phyloP scores from a whole-genome alignment of 73 alveolate species.

The Loxodes magnus region DNA sequence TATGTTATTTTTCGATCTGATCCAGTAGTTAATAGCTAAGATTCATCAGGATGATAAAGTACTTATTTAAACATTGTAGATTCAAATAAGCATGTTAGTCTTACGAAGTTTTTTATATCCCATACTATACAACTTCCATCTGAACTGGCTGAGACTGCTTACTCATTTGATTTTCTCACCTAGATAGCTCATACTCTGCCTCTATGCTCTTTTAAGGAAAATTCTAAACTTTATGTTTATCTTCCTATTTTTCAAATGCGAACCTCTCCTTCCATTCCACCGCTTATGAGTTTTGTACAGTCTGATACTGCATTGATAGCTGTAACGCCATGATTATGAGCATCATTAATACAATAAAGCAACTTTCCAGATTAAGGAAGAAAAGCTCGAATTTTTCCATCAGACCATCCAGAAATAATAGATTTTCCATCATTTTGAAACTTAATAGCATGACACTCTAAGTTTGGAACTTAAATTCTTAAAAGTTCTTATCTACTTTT shows the following conservation, averaged over 20 bases:
- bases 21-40: constrained; percentile 92
- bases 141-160: constrained; percentile 94
- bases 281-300: constrained; percentile 66
- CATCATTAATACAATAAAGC: constrained; percentile 76
- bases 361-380: constrained; percentile 93
- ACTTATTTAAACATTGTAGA: constrained; percentile 94
- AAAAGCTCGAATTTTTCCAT: constrained; percentile 94
- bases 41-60: constrained; percentile 95
- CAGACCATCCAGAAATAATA: constrained; percentile 89
- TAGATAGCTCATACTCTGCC: constrained; percentile 76
- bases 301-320: constrained; percentile 45
- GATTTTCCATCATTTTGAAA: constrained; percentile 85
- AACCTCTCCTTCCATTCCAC: constrained; percentile 96
- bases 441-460: constrained; percentile 69
- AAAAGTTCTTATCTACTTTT: constrained; percentile 73
- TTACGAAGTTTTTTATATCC: constrained; percentile 78
- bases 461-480: constrained; percentile 89
- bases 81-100: constrained; percentile 89
- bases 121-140: constrained; percentile 98
- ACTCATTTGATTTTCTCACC: constrained; percentile 53
- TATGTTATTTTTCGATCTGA: constrained; percentile 84
- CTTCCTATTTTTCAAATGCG: constrained; percentile 89
- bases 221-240: constrained; percentile 69
- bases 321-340: constrained; percentile 86
- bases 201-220: constrained; percentile 79